Evolutionary conservation across 1,284 basidiomycete species (phyloP), one percentile per base, ranked within the genome.

Genomic region (Fistulina hepatica): DNA sequence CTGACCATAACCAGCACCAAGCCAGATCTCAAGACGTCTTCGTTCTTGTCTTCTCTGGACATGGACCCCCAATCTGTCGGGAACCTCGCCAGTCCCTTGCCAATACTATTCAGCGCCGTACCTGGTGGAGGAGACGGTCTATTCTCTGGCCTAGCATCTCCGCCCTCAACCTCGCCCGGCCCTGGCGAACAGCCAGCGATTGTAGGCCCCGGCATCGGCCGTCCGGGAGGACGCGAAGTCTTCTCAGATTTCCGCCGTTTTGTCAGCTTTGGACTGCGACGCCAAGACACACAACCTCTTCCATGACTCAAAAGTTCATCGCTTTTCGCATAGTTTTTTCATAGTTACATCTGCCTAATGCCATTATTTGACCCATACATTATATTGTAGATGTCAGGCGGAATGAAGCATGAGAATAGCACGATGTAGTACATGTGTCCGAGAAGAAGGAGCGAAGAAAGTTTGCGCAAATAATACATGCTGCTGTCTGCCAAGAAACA

Each of bases 11-110:
- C 91, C 13, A 91, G 88, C 45, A 88, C 85, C 4, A 85, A 88
- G 52, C 71, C 74, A 21, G 88, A 95, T 34, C 69, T 97, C 12
- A 72, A 84, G 44, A 81, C 75, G 54, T 81, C 84, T 1, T 95
- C 91, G 0, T 97, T 97, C 69, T 73, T 94, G 33, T 84, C 89
- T 0, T 73, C 79, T 0, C 71, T 97, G 24, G 93, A 97, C 56
- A 97, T 97, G 93, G 91, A 97, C 52, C 85, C 86, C 1, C 56
- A 67, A 1, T 52, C 54, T 22, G 64, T 59, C 23, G 59, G 60
- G 12, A 60, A 61, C 34, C 52, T 65, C 24, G 60, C 53, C 23
- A 59, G 65, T 3, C 63, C 71, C 4, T 59, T 79, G 3, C 69
- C 75, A 0, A 48, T 68, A 8, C 53, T 46, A 9, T 42, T 50